These are phyloP conservation scores for Stemphylium vesicarium DNA, from an alignment of 2,329 filamentous ascomycete species.

Conservation along the genomic window DNA sequence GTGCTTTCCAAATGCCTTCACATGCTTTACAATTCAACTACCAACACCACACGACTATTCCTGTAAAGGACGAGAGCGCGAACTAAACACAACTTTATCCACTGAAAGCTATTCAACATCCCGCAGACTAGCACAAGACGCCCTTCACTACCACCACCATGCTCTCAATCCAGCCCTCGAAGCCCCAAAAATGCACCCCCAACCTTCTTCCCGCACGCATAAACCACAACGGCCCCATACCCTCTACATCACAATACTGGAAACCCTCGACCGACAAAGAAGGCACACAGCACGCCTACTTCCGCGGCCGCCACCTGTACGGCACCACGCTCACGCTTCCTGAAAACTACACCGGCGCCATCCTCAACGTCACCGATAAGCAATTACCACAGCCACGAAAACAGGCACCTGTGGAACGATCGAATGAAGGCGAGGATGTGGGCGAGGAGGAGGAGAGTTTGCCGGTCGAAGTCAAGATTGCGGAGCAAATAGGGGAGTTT, in stretches of 20 bases:
- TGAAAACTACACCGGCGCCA: conserved; percentile 67
- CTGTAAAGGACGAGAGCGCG: background rate
- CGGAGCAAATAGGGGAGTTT: conserved; percentile 72
- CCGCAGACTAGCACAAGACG: no score
- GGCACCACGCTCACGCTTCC: conserved; percentile 73
- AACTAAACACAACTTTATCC: background rate
- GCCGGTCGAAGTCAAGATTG: conserved; percentile 45
- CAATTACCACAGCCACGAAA: conserved; percentile 17
- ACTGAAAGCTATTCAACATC: background rate
- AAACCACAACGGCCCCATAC: conserved; percentile 76
- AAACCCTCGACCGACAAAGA: conserved; percentile 56
- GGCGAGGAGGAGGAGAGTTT: conserved; percentile 22
- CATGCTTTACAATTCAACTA: background rate
- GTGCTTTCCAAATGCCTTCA: conserved; percentile 10
- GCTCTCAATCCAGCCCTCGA: conserved; percentile 52
- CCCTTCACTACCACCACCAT: conserved; percentile 37
- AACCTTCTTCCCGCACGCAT: conserved; percentile 83
- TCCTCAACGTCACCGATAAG: conserved; percentile 41
- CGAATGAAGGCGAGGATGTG: conserved; percentile 21
- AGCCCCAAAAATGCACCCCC: conserved; percentile 57
- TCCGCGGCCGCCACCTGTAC: conserved; percentile 76
- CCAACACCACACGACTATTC: no score
- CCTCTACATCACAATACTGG: conserved; percentile 73
- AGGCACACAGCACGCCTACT: conserved; percentile 35
- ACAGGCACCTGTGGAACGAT: background rate